Base-by-base conservation (phyloP, 148 eudicot species). In the Vaccinium macrocarpon region DNA sequence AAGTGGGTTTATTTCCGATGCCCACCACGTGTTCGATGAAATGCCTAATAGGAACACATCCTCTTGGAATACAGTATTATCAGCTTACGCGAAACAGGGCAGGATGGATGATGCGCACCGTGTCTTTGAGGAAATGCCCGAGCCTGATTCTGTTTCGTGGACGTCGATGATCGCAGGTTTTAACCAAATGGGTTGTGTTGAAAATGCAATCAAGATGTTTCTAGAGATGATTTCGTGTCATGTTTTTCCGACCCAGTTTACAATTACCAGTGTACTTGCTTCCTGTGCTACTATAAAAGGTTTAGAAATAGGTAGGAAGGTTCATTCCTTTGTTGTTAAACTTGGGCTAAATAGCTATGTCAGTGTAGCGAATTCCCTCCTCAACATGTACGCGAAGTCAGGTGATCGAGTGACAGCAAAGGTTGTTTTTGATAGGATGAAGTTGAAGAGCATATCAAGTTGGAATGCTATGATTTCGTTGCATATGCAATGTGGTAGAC, bases 341-440 rank as follows among this genome's bases (percentile, higher is more conserved):
- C 88, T 91, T 50, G 94, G 95, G 76, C 85, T 91, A 52, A 83
- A 89, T 55, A 71, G 91, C 52, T 86, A 82, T 86, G 86, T 93
- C n/a, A 84, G 91, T 18, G 93, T 93, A 3, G 92, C 91, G 1
- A 94, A 93, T 88, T 94, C 98, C 2, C 88, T 94, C 78, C 86
- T 93, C 80, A 94, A 93, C 91, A 93, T 94, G 98, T 94, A 94
- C 86, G 90, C 92, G 14, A 94, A 94, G 89, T 88, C 90, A 2
- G 94, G 95, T 68, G 94, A 93, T 88, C 80, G 81, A 13, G 74
- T 68, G 77, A 89, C 80, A 48, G 95, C 93, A 32, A 83, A 77
- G 82, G 48, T 81, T 64, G 89, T 94, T n/a, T 90, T 91, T 81
- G 90, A 88, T 82, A 82, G 88, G 86, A 92, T 94, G 87, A 88